These are phyloP conservation scores for Skeletonema costatum DNA, from an alignment of 108 stramenopile genomes.

Conservation along the genomic window DNA sequence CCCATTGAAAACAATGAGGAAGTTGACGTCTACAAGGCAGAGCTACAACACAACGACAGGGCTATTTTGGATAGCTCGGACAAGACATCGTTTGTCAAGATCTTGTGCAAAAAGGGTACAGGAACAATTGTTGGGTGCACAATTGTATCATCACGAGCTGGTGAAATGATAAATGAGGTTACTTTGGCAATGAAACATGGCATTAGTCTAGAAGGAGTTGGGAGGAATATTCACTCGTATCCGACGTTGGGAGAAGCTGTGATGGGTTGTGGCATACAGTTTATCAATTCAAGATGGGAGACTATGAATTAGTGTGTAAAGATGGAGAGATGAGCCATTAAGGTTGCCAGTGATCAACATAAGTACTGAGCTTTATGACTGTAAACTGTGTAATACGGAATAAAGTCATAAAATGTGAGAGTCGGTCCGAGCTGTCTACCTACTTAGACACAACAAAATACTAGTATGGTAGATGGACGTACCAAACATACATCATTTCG, in stretches of 20 bases:
- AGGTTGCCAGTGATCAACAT: too few relatives aligned
- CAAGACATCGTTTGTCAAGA: conserved; percentile 90
- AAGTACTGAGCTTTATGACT: too few relatives aligned
- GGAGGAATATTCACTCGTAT: conserved; percentile 93
- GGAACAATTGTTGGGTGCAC: conserved; percentile 93
- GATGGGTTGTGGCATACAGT: conserved; percentile 82
- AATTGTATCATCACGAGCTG: conserved; percentile 90
- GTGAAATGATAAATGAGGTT: conserved; percentile 95
- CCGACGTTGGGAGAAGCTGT: conserved; percentile 91
- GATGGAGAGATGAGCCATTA: too few relatives aligned
- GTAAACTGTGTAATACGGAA: too few relatives aligned
- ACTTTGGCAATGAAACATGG: conserved; percentile 93
- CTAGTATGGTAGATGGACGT: too few relatives aligned
- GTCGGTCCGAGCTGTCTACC: too few relatives aligned
- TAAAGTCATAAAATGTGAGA: too few relatives aligned
- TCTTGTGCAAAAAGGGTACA: conserved; percentile 80
- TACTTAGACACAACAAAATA: too few relatives aligned
- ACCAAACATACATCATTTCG: too few relatives aligned
- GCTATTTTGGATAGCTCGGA: conserved; percentile 84
- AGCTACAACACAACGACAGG: conserved; percentile 91
- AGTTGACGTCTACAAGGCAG: conserved; percentile 61
- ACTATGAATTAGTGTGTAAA: conserved; percentile 6
- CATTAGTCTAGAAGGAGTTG: conserved; percentile 79
- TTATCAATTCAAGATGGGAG: conserved; percentile 73
- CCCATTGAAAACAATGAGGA: conserved; percentile 14